Percentiles rank a stretch among this genome's conserved stretches.
Evolutionary conservation across 495 filamentous ascomycete species (phyloP).

Genomic region (Aspergillus nanangensis): DNA sequence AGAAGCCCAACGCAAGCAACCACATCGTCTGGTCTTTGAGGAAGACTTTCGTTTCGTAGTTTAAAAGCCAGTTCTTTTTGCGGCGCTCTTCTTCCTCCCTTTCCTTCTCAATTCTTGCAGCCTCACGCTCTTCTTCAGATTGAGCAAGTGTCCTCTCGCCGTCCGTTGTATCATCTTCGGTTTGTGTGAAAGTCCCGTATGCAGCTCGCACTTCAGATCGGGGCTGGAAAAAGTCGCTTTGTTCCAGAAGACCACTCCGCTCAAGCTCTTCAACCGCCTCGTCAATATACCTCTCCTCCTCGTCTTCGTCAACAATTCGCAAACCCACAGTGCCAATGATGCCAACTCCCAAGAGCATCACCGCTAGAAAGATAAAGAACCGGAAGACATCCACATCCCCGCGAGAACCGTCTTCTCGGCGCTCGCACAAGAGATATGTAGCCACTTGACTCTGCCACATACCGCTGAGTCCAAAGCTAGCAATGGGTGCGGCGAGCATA

Average conservation of each 20-base stretch:
- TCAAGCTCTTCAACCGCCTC: conserved; percentile 82
- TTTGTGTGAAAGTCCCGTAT: conserved; percentile 51
- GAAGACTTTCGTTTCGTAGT: conserved; percentile 80
- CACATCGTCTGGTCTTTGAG: conserved; percentile 90
- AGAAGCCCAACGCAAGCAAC: conserved; percentile 86
- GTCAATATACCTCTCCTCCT: conserved; percentile 68
- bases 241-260: conserved; percentile 75
- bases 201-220: conserved; percentile 31
- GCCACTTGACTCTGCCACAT: conserved; percentile 94
- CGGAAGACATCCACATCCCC: conserved; percentile 83
- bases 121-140: conserved; percentile 43
- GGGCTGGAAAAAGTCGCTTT: conserved; percentile 57
- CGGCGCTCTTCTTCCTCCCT: conserved; percentile 60
- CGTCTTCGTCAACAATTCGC: conserved; percentile 58
- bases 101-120: conserved; percentile 41
- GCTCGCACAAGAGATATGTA: conserved; percentile 69
- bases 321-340: conserved; percentile 70
- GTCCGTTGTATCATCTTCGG: conserved; percentile 24
- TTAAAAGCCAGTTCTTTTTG: conserved; percentile 82
- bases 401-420: conserved; percentile 49
- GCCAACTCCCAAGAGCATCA: conserved; percentile 63
- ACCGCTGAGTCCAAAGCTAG: conserved; percentile 84
- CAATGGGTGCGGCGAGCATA: conserved; percentile 86
- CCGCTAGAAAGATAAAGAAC: conserved; percentile 78
- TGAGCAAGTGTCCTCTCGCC: conserved; percentile 26